phyloP scores from a whole-genome alignment of 225 moss, liverwort and hornwort genomes.

The Marchantia polymorpha region DNA sequence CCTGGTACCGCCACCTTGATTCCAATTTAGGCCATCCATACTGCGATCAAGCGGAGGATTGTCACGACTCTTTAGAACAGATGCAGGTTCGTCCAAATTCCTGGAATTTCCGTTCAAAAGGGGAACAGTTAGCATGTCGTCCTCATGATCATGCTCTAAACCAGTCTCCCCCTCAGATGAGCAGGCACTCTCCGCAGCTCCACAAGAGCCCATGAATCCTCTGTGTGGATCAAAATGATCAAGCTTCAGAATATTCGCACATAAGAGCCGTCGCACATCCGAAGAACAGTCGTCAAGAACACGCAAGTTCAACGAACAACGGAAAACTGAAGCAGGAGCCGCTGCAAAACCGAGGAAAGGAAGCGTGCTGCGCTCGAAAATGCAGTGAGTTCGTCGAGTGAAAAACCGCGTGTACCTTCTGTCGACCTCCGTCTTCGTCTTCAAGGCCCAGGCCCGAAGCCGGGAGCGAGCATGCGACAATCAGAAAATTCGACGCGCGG shows the following conservation, averaged over 20 bases:
- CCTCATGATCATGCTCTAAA: background rate
- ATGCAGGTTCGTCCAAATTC: background rate
- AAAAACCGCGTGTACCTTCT: background rate
- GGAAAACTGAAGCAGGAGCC: background rate
- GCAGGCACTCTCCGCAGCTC: background rate
- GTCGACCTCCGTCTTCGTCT: background rate
- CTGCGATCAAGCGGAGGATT: background rate
- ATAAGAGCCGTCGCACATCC: background rate
- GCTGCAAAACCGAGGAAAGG: too few species aligned
- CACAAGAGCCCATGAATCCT: conserved; percentile 16
- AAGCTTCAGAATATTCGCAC: background rate
- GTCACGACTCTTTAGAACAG: background rate
- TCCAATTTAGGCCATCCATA: background rate
- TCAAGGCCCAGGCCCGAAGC: background rate
- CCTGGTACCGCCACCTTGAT: background rate
- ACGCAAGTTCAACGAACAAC: too few species aligned
- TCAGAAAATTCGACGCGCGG: too few species aligned
- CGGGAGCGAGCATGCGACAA: background rate
- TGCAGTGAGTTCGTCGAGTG: background rate
- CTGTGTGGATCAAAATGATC: background rate
- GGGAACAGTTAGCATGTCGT: background rate
- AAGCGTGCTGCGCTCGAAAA: too few species aligned
- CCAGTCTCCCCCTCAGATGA: background rate
- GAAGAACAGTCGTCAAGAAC: too few species aligned
- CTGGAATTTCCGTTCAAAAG: background rate